phyloP scores from a whole-genome alignment of 208 protist species.

The Acanthamoeba triangularis region DNA sequence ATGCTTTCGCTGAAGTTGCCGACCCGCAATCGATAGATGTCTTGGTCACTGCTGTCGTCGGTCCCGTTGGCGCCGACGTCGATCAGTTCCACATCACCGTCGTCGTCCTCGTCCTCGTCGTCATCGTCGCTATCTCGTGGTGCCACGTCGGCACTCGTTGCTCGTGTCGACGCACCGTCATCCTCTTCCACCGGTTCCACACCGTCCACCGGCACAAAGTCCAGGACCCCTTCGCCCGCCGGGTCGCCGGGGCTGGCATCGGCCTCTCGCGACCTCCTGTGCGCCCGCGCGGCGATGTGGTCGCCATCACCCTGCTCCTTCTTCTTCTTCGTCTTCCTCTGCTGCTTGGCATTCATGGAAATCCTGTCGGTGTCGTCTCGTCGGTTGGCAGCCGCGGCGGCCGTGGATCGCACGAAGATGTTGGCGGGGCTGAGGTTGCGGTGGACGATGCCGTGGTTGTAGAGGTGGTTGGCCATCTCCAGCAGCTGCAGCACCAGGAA shows the following conservation, averaged over 20 bases:
- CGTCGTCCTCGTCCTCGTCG: background rate
- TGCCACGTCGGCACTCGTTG: no score
- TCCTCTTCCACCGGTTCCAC: background rate
- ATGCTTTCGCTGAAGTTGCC: slow-evolving; percentile 20
- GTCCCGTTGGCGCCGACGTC: background rate
- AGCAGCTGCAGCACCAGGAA: slow-evolving; percentile 38
- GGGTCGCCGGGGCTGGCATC: no score
- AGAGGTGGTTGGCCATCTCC: background rate
- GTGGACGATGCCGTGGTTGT: background rate
- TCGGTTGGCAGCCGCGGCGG: background rate
- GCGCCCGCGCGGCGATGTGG: background rate
- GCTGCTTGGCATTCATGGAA: background rate
- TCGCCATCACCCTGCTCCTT: no score
- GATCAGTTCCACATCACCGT: background rate
- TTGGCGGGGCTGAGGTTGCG: background rate
- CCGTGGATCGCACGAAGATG: background rate
- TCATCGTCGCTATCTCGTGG: background rate
- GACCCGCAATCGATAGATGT: background rate
- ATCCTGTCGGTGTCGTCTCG: background rate
- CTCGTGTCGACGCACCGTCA: no score
- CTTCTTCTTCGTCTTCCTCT: no score
- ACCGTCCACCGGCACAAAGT: background rate
- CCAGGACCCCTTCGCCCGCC: background rate
- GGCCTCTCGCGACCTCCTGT: background rate
- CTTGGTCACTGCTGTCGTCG: background rate